Evolutionary conservation across 192 early-diverging fungal genomes (phyloP), one percentile per base, ranked within the genome.

Genomic region (Mycoemilia scoparia): DNA sequence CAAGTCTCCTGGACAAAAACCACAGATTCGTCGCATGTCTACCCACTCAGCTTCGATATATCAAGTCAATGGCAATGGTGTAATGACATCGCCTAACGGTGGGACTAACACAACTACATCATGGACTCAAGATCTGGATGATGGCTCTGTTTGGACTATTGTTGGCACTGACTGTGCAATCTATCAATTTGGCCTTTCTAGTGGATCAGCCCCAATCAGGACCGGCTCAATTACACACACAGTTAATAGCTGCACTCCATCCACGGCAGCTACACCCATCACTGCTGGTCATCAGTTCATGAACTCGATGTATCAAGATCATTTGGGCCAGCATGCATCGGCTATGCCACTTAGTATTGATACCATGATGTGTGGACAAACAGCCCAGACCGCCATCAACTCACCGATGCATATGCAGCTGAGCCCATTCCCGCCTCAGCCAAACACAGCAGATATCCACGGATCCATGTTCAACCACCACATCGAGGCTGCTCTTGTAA

Each of bases 61-160:
- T 9, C 27, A 28, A 28, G 12, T 28, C 12, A 12, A 28, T 28
- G 27, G 27, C 27, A 28, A 28, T 28, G 27, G 27, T n/a, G n/a
- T n/a, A n/a, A 28, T 28, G 9, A 10, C 9, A 28, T 28, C 12
- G 9, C 9, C 9, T 10, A 9, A 43, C 1, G 38, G 24, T 16
- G 22, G 20, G 27, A 29, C 22, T 13, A 56, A 24, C 7, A 51
- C 63, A 5, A 66, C 48, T 23, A 48, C 76, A 7, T 55, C 71
- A 28, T 77, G 74, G 74, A 64, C 64, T 13, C 83, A 86, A 36
- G 79, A 83, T 53, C 79, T 85, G 3, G 76, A 73, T n/a, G 86
- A 92, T 61, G 65, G 66, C 12, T 81, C 84, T 1, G 78, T 92
- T 11, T 92, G 87, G 87, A 92, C 87, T 5, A 77, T 92, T 49